Evolutionary conservation across 768 basidiomycete species (phyloP), one percentile per base, ranked within the genome.

Genomic region (Hypholoma sublateritium): DNA sequence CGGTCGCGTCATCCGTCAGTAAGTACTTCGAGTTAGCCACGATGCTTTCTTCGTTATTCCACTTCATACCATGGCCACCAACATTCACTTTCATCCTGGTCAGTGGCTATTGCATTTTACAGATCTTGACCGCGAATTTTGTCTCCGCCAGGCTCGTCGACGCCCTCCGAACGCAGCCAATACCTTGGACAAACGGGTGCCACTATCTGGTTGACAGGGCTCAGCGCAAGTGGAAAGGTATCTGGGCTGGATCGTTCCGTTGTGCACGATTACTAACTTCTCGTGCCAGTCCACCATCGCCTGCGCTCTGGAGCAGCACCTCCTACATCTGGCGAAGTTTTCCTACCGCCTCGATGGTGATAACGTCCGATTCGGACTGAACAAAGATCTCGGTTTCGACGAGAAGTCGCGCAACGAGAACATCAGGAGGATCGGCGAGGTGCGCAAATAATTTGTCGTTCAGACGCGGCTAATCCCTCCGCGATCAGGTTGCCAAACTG

Each of bases 391-490:
- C 39, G 93, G 93, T 4, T 98, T 98, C 65, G 89, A 93, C 63
- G 93, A 95, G 67, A 86, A 84, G 67, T 95, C 95, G 48, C 83
- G 95, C 54, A 91, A 90, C 61, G 93, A 97, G 74, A 95, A 99
- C 74, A 98, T 99, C 68, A 88, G 97, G 50, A 82, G 97, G 55
- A 97, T 98, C 59, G 93, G 95, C 63, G 96, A 99, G 86, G 94
- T 92, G 62, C 53, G 77, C 57, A 24, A 35, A 16, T 16, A 16
- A 22, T 43, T 11, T 17, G n/a, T 35, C 22, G 14, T 35, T 7
- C 45, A 19, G 41, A n/a, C 21, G 13, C 42, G 12, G 44, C 37
- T 48, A n/a, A 37, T 42, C 32, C 7, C 11, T 19, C 36, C 52
- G 6, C 16, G 8, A 24, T 49, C 35, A 96, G 94, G 95, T 99